Percentiles rank a stretch among this genome's conserved stretches.
These are phyloP conservation scores for Chloris gayana DNA, from an alignment of 176 grass and related monocot genomes.

Conservation along the genomic window DNA sequence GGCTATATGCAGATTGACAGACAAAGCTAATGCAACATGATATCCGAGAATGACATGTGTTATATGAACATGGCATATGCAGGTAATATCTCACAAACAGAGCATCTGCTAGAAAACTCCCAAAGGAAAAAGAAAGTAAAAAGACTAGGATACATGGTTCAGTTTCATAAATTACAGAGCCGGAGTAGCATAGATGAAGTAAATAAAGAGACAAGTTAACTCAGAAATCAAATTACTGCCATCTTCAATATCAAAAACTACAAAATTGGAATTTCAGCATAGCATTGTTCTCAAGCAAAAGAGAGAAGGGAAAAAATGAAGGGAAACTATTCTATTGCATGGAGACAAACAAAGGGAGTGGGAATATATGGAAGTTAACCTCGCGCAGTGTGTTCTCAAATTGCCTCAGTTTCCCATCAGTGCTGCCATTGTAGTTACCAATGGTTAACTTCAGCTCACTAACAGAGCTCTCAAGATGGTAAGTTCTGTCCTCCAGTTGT, in stretches of 20 bases:
- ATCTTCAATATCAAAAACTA: constrained; percentile 24
- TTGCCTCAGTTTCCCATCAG: constrained; percentile 87
- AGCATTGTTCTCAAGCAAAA: neutral
- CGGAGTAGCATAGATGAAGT: neutral
- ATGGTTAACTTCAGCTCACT: constrained; percentile 69
- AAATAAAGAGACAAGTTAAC: constrained; percentile 12
- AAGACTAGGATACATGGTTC: neutral
- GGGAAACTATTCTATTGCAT: neutral
- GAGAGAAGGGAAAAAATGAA: neutral
- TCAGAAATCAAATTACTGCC: neutral
- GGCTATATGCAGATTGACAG: neutral
- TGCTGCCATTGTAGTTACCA: constrained; percentile 66
- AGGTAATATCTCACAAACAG: constrained; percentile 6
- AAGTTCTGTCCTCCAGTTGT: constrained; percentile 73
- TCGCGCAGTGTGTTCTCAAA: constrained; percentile 82
- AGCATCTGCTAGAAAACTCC: neutral
- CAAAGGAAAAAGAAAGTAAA: neutral
- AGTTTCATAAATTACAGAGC: neutral
- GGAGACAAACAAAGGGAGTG: neutral
- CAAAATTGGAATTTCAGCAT: neutral
- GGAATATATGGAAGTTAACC: constrained; percentile 38
- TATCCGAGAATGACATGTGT: neutral
- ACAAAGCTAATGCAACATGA: neutral
- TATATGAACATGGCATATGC: neutral
- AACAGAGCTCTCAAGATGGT: constrained; percentile 70